Percentiles rank a stretch among this genome's conserved stretches.
phyloP scores from a whole-genome alignment of 2,329 filamentous ascomycete genomes.

The Gnomoniopsis sp. region DNA sequence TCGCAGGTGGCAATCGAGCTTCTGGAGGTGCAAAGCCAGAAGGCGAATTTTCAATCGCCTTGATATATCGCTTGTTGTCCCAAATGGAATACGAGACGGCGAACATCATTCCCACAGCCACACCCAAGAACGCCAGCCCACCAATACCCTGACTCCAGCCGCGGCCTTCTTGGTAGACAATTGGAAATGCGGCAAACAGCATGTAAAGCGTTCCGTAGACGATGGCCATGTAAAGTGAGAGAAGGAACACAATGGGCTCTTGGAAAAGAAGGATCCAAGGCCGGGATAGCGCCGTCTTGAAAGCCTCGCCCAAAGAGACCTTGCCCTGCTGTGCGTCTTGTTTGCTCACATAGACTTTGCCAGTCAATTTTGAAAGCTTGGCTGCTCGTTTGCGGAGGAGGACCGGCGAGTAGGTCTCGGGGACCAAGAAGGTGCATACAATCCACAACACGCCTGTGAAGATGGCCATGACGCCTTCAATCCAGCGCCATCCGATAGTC shows the following conservation, averaged over 20 bases:
- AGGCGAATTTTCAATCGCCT: constrained; percentile 34
- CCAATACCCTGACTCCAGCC: constrained; percentile 58
- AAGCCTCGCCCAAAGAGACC: constrained; percentile 41
- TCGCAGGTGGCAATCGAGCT: constrained; percentile 55
- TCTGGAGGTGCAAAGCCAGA: constrained; percentile 60
- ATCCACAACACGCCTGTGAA: constrained; percentile 60
- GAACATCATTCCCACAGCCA: constrained; percentile 60
- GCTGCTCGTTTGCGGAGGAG: constrained; percentile 51
- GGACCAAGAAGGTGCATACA: constrained; percentile 45
- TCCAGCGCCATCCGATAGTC: constrained; percentile 61
- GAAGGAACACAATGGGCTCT: constrained; percentile 64
- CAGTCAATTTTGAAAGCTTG: constrained; percentile 47
- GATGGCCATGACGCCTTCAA: constrained; percentile 60
- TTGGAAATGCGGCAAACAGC: constrained; percentile 52
- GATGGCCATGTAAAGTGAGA: constrained; percentile 62
- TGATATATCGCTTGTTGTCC: constrained; percentile 52
- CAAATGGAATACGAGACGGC: constrained; percentile 50
- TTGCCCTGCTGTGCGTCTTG: constrained; percentile 41
- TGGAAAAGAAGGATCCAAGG: constrained; percentile 64
- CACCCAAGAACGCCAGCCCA: constrained; percentile 61
- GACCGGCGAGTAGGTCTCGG: constrained; percentile 59
- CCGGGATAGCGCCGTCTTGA: constrained; percentile 55
- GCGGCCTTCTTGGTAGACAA: constrained; percentile 58
- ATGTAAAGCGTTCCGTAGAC: constrained; percentile 54
- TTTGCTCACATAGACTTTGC: constrained; percentile 53